Conservation (phyloP, 345 rosid genomes). For the Populus ilicifolia region DNA sequence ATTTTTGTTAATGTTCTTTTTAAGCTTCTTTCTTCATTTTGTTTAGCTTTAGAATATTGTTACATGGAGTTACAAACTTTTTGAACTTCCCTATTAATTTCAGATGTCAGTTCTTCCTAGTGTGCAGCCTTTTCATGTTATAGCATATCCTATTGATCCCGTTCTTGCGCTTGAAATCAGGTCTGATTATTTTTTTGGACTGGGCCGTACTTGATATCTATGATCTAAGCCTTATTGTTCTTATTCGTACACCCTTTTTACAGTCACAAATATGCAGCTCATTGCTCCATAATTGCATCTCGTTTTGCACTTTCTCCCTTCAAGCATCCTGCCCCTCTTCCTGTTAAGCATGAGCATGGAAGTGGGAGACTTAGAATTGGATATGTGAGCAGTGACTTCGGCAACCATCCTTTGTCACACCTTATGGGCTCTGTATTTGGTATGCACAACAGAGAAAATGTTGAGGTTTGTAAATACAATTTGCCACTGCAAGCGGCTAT, state of each 20-base stretch:
- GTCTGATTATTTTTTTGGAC: conserved; percentile 28
- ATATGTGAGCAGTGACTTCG: conserved; percentile 94
- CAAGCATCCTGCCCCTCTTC: conserved; percentile 59
- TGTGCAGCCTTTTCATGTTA: conserved; percentile 98
- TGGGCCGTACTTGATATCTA: background rate
- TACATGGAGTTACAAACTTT: background rate
- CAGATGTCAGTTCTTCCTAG: conserved; percentile 94
- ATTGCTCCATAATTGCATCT: conserved; percentile 81
- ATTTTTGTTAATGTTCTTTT: background rate
- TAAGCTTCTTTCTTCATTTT: background rate
- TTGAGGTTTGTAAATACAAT: conserved; percentile 60
- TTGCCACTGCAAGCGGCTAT: background rate
- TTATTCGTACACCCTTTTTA: conserved; percentile 5
- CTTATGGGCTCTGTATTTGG: conserved; percentile 99
- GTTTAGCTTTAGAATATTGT: background rate
- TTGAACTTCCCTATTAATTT: conserved; percentile 5
- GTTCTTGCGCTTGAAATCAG: conserved; percentile 96
- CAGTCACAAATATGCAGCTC: conserved; percentile 95
- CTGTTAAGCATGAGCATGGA: conserved; percentile 59
- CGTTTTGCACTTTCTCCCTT: conserved; percentile 79
- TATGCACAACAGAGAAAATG: conserved; percentile 80
- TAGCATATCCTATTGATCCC: conserved; percentile 94
- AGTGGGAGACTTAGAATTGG: conserved; percentile 78
- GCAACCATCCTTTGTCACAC: conserved; percentile 96
- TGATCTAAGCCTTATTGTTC: background rate